Evolutionary conservation across 1,284 basidiomycete genomes (phyloP).

Genomic region (Ustilago tritici): DNA sequence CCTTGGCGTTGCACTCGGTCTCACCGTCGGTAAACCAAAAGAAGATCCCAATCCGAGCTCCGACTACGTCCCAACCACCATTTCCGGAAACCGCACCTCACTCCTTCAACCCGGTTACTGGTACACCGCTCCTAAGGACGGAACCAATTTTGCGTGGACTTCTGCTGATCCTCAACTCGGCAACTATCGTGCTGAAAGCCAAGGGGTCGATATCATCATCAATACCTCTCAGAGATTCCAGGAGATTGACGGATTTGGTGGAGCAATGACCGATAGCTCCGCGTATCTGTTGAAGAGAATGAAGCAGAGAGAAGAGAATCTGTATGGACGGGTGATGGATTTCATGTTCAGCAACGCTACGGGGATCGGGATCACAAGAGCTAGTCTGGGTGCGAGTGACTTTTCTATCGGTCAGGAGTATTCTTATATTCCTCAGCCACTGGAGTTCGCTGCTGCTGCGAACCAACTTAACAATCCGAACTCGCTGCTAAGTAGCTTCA

Average conservation of each 20-base stretch:
- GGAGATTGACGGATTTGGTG: constrained; percentile 53
- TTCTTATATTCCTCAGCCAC: constrained; percentile 27
- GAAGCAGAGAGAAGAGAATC: constrained; percentile 26
- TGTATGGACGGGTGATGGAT: constrained; percentile 51
- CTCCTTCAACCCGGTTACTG: constrained; percentile 32
- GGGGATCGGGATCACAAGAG: constrained; percentile 44
- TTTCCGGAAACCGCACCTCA: constrained; percentile 24
- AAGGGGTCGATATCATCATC: constrained; percentile 53
- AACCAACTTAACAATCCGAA: constrained; percentile 23
- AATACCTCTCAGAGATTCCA: constrained; percentile 37
- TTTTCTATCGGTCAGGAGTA: constrained; percentile 45
- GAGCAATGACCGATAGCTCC: constrained; percentile 54
- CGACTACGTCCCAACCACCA: constrained; percentile 38
- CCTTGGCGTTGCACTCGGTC: constrained; percentile 38
- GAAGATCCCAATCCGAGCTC: constrained; percentile 20
- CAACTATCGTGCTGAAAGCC: constrained; percentile 30
- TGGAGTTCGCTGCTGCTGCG: constrained; percentile 19
- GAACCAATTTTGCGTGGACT: constrained; percentile 49
- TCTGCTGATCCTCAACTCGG: constrained; percentile 21
- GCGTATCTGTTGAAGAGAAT: constrained; percentile 44
- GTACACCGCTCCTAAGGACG: constrained; percentile 35
- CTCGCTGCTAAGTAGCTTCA: constrained; percentile 34
- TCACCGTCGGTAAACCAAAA: constrained; percentile 22
- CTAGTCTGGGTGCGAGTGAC: constrained; percentile 53
- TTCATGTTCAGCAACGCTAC: constrained; percentile 56